A percentile compares a stretch with the other conserved stretches of the same genome.
Conservation (phyloP, 768 basidiomycete species). For the Stropharia rugosoannulata region DNA sequence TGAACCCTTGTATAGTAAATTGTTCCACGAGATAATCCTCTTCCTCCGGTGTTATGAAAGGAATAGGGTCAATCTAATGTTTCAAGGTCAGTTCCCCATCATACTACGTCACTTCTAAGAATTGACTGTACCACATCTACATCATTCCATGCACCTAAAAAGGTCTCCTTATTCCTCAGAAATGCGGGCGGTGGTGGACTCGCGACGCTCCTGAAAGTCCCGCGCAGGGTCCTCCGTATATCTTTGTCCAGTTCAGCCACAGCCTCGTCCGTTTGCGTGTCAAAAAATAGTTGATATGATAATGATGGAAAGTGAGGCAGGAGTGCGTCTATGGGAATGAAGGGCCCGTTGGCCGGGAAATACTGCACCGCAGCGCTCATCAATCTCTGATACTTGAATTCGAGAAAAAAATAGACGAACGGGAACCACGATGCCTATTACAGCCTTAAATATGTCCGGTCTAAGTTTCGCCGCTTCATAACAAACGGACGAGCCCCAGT, state of each 20-base stretch:
- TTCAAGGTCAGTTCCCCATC: background rate
- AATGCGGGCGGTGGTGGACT: conserved; percentile 59
- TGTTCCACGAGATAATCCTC: conserved; percentile 73
- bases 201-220: conserved; percentile 48
- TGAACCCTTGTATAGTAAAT: conserved; percentile 56
- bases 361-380: conserved; percentile 40
- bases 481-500: conserved; percentile 72
- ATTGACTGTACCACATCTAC: conserved; percentile 36
- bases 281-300: conserved; percentile 66
- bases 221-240: conserved; percentile 55
- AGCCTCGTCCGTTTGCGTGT: conserved; percentile 45
- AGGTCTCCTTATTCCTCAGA: conserved; percentile 48
- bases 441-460: conserved; percentile 61
- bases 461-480: conserved; percentile 68
- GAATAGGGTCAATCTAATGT: conserved; percentile 54
- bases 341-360: conserved; percentile 49
- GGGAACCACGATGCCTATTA: conserved; percentile 60
- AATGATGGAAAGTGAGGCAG: conserved; percentile 46
- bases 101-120: background rate
- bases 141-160: conserved; percentile 50
- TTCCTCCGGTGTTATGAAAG: conserved; percentile 58
- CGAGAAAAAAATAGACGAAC: conserved; percentile 32
- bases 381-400: background rate
- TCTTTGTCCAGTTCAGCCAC: conserved; percentile 53
- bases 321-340: conserved; percentile 43